Base-by-base conservation (phyloP, 768 basidiomycete species). In the Paxillus ammoniavirescens region DNA sequence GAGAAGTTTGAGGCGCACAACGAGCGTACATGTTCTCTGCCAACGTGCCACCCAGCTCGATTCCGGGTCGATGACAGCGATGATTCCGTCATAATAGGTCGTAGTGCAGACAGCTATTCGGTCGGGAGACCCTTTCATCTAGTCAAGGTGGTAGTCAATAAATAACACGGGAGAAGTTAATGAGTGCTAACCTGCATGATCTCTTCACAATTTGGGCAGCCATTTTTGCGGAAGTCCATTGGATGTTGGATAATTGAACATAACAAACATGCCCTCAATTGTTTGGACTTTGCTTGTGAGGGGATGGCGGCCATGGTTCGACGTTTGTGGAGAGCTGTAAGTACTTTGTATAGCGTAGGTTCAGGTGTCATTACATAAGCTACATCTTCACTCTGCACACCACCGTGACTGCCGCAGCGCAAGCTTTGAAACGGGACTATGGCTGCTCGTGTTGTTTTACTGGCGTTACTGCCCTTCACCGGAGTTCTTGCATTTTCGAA, bases 181-280 rank as follows among this genome's bases (percentile, higher is more conserved):
- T 36, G 36, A 36, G 30, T 7, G 68, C 81, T 51, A 55, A 95
- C 96, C 78, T 94, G 89, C 69, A 98, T 81, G 60, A 95, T 78
- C 66, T 96, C 92, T 62, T 98, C 96, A 66, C 97, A 99, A 69
- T 99, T 99, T 42, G 96, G 96, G 68, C 97, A 99, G 5, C 97
- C 97, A 18, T 77, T 73, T 61, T 82, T 85, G 41, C 87, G 77
- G 68, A 98, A 99, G 60, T 98, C 96, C 38, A 77, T 74, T 0
- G 92, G 84, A 0, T 85, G 77, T 63, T 93, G 93, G 17, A 98
- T 83, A 56, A 97, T 82, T 0, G 94, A 97, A 71, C 97, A 99
- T 38, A 98, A 80, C 2, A 98, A 79, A 66, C 96, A 99, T 17
- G 96, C 95, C 50, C 96, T 82, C 8, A 95, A 82, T 52, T 83